Evolutionary conservation across 2,329 filamentous ascomycete genomes (phyloP).

Genomic region (Fusarium zealandicum): DNA sequence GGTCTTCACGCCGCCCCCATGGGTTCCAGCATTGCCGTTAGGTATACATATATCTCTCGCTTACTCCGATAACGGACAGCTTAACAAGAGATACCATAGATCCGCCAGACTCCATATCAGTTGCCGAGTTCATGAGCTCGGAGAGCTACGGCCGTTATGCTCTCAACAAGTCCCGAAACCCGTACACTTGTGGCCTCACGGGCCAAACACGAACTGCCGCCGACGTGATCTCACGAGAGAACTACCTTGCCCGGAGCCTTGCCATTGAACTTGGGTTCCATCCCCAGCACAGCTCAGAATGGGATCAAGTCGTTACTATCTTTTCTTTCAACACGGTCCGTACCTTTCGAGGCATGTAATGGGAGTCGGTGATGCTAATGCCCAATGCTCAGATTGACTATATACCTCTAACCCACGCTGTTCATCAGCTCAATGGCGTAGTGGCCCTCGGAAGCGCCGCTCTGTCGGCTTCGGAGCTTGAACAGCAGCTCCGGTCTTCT

Average conservation of each 20-base stretch:
- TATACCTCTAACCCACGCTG: constrained; percentile 74
- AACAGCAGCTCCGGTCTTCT: constrained; percentile 74
- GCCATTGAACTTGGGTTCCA: constrained; percentile 68
- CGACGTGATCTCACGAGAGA: constrained; percentile 70
- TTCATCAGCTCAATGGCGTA: constrained; percentile 76
- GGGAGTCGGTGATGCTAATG: background rate
- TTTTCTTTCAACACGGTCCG: constrained; percentile 79
- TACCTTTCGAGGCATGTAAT: constrained; percentile 11
- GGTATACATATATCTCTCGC: background rate
- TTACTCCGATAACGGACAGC: accelerated
- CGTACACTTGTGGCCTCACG: constrained; percentile 80
- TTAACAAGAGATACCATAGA: background rate
- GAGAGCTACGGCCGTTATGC: constrained; percentile 56
- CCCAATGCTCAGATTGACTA: constrained; percentile 68
- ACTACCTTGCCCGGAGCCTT: constrained; percentile 71
- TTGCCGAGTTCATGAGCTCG: constrained; percentile 78
- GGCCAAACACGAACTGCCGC: constrained; percentile 69
- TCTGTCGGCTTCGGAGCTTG: constrained; percentile 72
- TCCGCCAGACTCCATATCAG: constrained; percentile 48
- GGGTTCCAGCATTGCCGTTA: constrained; percentile 11
- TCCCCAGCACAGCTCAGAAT: constrained; percentile 74
- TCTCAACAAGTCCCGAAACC: constrained; percentile 67
- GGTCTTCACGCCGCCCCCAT: constrained; percentile 15
- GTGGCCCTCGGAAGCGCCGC: constrained; percentile 77
- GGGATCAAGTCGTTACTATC: constrained; percentile 79